Evolutionary conservation across 164 flowering plant genomes (phyloP).

Genomic region (Macadamia integrifolia): DNA sequence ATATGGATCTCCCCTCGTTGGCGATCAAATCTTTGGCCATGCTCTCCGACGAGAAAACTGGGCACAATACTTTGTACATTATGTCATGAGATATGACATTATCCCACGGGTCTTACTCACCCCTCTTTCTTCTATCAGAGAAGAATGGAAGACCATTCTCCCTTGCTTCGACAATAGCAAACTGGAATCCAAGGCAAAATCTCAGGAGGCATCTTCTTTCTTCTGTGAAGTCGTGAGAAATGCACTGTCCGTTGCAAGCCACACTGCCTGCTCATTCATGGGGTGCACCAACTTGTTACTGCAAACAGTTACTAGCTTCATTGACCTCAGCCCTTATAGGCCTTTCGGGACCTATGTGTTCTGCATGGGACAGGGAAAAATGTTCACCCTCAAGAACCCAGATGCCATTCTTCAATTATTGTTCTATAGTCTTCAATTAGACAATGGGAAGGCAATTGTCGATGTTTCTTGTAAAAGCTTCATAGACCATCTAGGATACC

Average conservation of each 20-base stretch:
- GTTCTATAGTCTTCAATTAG: constrained; percentile 48
- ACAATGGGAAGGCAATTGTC: constrained; percentile 17
- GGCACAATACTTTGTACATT: constrained; percentile 52
- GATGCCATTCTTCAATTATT: constrained; percentile 69
- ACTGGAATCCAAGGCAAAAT: constrained; percentile 8
- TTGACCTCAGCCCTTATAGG: constrained; percentile 65
- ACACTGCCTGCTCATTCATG: constrained; percentile 51
- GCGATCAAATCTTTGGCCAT: constrained; percentile 49
- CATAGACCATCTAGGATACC: constrained; percentile 43
- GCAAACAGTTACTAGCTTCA: constrained; percentile 42
- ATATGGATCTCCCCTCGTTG: constrained; percentile 76
- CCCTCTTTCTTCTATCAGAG: constrained; percentile 40
- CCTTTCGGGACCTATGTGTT: constrained; percentile 72
- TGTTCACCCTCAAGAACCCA: constrained; percentile 44
- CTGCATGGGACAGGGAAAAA: constrained; percentile 40
- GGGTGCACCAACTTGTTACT: constrained; percentile 47
- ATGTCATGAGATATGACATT: constrained; percentile 52
- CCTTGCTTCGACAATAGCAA: constrained; percentile 23
- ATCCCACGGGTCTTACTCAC: constrained; percentile 60
- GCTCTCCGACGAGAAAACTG: constrained; percentile 64
- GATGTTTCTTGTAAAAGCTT: constrained; percentile 32
- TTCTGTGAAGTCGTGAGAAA: constrained; percentile 38
- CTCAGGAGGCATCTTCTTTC: constrained; percentile 23
- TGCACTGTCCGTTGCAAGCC: constrained; percentile 47
- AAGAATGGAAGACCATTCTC: constrained; percentile 24